These are phyloP conservation scores for Suhomyces coccinellae DNA, from an alignment of 1,139 yeast species.

Conservation along the genomic window DNA sequence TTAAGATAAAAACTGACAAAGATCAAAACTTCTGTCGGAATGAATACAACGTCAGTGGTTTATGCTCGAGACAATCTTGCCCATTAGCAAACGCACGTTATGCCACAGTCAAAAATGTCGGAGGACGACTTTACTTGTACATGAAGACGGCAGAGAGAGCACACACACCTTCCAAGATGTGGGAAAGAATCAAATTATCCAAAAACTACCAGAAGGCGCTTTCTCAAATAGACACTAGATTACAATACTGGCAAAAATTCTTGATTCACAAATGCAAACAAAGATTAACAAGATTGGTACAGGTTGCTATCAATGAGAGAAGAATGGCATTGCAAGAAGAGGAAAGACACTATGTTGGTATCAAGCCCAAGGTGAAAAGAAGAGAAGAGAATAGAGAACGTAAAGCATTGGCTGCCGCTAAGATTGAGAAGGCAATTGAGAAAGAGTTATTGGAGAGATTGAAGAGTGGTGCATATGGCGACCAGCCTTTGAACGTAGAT, in stretches of 20 bases:
- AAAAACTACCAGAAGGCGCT: conserved; percentile 87
- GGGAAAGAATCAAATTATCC: conserved; percentile 91
- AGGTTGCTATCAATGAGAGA: conserved; percentile 95
- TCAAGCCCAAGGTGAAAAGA: conserved; percentile 90
- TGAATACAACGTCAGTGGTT: conserved; percentile 86
- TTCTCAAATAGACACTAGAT: conserved; percentile 80
- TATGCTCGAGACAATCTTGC: conserved; percentile 90
- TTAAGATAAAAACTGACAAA: conserved; percentile 76
- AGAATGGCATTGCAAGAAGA: conserved; percentile 87
- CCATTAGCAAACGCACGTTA: conserved; percentile 95
- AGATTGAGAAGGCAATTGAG: conserved; percentile 93
- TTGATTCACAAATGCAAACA: conserved; percentile 93
- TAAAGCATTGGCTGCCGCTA: conserved; percentile 94
- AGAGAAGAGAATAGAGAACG: conserved; percentile 93
- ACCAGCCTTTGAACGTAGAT: conserved; percentile 93
- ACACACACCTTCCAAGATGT: conserved; percentile 86
- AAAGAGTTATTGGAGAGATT: conserved; percentile 90
- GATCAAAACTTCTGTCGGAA: conserved; percentile 84
- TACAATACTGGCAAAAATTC: conserved; percentile 91
- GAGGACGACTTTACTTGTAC: conserved; percentile 84
- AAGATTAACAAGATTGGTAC: conserved; percentile 89
- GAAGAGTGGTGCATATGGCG: conserved; percentile 98
- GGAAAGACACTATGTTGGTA: conserved; percentile 89
- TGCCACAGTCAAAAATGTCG: conserved; percentile 89
- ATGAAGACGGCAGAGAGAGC: conserved; percentile 98